Percentiles rank a stretch among this genome's conserved stretches.
Conservation (phyloP, 2,329 filamentous ascomycete species). For the Colletotrichum orchidophilum region DNA sequence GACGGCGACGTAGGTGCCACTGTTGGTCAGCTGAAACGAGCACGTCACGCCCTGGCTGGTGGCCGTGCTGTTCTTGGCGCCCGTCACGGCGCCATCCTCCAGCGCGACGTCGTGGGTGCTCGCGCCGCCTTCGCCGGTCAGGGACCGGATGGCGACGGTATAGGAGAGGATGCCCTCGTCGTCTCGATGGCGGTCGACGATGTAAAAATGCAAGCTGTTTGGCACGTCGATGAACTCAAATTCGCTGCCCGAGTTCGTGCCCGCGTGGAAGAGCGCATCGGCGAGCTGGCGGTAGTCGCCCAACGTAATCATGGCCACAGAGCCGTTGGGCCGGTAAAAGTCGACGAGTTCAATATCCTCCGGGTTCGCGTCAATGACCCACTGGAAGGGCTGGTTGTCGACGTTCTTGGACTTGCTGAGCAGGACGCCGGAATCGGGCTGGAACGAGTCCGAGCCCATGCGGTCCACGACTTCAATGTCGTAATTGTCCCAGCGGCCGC, state of each 20-base stretch:
- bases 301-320: slow-evolving; percentile 55
- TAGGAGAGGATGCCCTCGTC: slow-evolving; percentile 55
- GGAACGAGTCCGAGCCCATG: slow-evolving; percentile 63
- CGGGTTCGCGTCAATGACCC: slow-evolving; percentile 64
- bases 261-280: slow-evolving; percentile 64
- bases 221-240: slow-evolving; percentile 58
- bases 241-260: slow-evolving; percentile 59
- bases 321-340: slow-evolving; percentile 59
- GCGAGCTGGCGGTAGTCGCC: slow-evolving; percentile 64
- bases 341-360: slow-evolving; percentile 60
- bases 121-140: slow-evolving; percentile 45
- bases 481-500: slow-evolving; percentile 60
- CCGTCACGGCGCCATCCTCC: slow-evolving; percentile 44
- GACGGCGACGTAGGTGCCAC: slow-evolving; percentile 45
- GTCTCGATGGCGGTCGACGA: slow-evolving; percentile 54
- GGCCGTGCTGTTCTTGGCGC: slow-evolving; percentile 36
- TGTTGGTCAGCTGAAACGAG: slow-evolving; percentile 58
- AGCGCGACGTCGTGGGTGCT: slow-evolving; percentile 50
- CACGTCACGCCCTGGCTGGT: slow-evolving; percentile 51
- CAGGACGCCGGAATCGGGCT: slow-evolving; percentile 61
- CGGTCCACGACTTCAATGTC: slow-evolving; percentile 63
- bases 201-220: slow-evolving; percentile 61
- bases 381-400: slow-evolving; percentile 59
- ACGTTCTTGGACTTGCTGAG: slow-evolving; percentile 61
- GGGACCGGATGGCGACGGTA: slow-evolving; percentile 56